Base-by-base conservation (phyloP, 768 basidiomycete genomes). In the Boletellus ananas region DNA sequence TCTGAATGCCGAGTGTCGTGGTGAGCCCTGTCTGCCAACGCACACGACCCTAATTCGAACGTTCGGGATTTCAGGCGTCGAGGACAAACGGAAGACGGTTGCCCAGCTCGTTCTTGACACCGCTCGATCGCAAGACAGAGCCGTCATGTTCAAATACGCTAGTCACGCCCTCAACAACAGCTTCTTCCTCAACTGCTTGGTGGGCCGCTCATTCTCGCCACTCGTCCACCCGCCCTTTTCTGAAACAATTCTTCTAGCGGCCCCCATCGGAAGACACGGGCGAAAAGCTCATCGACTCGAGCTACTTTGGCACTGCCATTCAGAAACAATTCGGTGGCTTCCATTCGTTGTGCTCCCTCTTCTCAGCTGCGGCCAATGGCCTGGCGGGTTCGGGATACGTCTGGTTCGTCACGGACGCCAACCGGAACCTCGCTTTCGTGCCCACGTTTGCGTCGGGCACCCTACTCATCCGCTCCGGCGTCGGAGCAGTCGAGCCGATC, bases 91-190 rank as follows among this genome's bases (percentile, higher is more conserved):
- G 55, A 69, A 73, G 58, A 79, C 73, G 44, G 79, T 94, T 29
- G 77, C 79, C 0, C 83, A 92, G 61, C 87, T 87, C 20, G 78
- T 95, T 21, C 76, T 90, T 29, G 76, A 77, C 33, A 81, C 87
- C 10, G 80, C 91, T 0, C 59, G 71, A 14, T 70, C 80, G 27
- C 79, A 79, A 37, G 72, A 79, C 20, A 70, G 81, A 45, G 77
- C 82, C 1, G 69, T 94, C 45, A 80, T 82, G 21, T 98, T 94
- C 70, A 95, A 90, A 69, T 93, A 94, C 62, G 93, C 94, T 4
- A 87, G 87, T 55, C 79, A 91, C 41, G 90, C 95, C 6, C 73
- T 97, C 54, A 99, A 98, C 72, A 98, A 96, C 68, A 84, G 84
- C 58, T 98, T 91, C 79, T 98, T 98, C 77, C 78, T 99, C 25